phyloP scores from a whole-genome alignment of 345 rosid genomes.

The Populus euphratica region DNA sequence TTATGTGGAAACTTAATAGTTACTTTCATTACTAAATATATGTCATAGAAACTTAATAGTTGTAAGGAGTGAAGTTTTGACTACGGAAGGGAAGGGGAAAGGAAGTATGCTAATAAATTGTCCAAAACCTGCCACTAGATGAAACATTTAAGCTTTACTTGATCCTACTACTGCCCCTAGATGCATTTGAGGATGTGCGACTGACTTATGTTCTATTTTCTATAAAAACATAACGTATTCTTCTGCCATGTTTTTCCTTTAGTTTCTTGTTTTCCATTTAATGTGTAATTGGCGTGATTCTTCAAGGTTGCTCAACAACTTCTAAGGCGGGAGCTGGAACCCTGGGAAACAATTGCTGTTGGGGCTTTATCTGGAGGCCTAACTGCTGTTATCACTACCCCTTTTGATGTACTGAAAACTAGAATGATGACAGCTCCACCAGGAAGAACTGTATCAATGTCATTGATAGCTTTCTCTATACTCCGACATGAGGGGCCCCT shows the following conservation, averaged over 20 bases:
- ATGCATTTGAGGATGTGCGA: background rate
- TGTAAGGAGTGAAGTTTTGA: background rate
- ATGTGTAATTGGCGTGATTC: background rate
- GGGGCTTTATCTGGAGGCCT: conserved; percentile 96
- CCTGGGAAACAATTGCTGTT: conserved; percentile 84
- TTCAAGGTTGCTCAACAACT: conserved; percentile 63
- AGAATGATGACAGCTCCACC: conserved; percentile 96
- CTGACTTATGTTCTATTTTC: background rate
- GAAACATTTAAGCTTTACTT: background rate
- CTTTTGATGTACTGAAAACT: conserved; percentile 97
- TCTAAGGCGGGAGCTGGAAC: conserved; percentile 79
- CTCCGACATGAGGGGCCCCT: conserved; percentile 90
- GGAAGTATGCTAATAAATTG: background rate
- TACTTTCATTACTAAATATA: too few species aligned
- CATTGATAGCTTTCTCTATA: conserved; percentile 63
- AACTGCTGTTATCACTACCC: conserved; percentile 84
- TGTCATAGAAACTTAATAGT: background rate
- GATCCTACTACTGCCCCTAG: background rate
- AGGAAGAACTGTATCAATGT: conserved; percentile 75
- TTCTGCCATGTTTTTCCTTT: background rate
- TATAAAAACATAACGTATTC: background rate
- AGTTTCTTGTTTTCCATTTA: background rate
- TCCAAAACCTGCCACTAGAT: background rate
- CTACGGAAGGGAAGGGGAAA: background rate
- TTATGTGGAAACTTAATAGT: background rate